A percentile compares a stretch with the other conserved stretches of the same genome.
Conservation (phyloP, 2,329 filamentous ascomycete species). For the Colletotrichum truncatum region DNA sequence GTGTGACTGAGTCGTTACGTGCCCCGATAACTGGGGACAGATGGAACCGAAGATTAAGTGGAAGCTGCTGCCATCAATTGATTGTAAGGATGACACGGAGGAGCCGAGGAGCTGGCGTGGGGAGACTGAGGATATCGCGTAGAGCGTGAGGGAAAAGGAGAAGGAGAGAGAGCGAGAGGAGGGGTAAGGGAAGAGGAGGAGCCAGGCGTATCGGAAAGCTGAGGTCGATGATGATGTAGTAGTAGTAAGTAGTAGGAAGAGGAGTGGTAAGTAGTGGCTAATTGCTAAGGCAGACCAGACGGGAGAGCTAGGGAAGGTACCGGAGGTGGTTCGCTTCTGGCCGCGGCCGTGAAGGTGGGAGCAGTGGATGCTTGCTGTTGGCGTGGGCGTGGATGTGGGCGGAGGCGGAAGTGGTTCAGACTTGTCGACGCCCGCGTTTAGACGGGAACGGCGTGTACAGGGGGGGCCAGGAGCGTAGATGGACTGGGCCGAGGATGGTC, state of each 20-base stretch:
- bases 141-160: neutral
- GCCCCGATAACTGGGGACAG: constrained; percentile 24
- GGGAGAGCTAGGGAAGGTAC: constrained; percentile 1
- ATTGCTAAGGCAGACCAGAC: neutral
- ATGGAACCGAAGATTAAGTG: constrained; percentile 29
- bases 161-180: neutral
- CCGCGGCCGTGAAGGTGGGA: constrained; percentile 14
- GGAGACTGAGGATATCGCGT: neutral
- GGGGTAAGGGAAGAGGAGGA: constrained; percentile 2
- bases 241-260: no score
- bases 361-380: constrained; percentile 10
- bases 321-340: constrained; percentile 20
- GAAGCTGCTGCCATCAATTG: constrained; percentile 21
- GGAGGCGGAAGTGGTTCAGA: constrained; percentile 22
- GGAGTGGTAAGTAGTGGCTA: neutral
- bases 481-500: neutral
- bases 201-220: neutral
- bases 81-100: constrained; percentile 22
- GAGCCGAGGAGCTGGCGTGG: neutral
- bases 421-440: constrained; percentile 22
- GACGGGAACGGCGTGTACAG: constrained; percentile 28
- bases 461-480: neutral
- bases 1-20: constrained; percentile 28
- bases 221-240: constrained; percentile 29
- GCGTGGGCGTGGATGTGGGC: constrained; percentile 8